Percentiles rank a stretch among this genome's conserved stretches.
phyloP scores from a whole-genome alignment of 805 yeast species.

The Kluyveromyces dobzhanskii region DNA sequence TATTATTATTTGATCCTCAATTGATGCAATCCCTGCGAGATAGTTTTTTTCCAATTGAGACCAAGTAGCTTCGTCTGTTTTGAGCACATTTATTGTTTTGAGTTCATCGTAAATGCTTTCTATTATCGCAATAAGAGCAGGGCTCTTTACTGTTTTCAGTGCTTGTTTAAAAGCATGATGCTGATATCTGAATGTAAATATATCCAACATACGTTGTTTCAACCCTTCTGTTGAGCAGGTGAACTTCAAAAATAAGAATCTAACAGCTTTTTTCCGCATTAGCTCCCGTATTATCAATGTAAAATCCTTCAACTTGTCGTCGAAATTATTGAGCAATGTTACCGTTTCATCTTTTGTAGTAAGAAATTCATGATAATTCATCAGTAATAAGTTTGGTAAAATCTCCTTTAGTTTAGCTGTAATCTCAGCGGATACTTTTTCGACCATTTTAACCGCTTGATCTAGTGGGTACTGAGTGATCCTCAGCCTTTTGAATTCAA shows the following conservation, averaged over 20 bases:
- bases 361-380: constrained; percentile 35
- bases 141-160: constrained; percentile 17
- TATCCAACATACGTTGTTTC: constrained; percentile 36
- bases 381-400: constrained; percentile 37
- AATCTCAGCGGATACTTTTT: constrained; percentile 53
- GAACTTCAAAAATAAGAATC: constrained; percentile 56
- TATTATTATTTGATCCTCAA: constrained; percentile 40
- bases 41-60: constrained; percentile 33
- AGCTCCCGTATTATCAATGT: constrained; percentile 64
- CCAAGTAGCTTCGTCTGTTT: constrained; percentile 30
- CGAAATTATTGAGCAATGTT: constrained; percentile 37
- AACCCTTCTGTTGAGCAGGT: constrained; percentile 35
- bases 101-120: constrained; percentile 36
- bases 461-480: constrained; percentile 53
- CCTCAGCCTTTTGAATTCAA: constrained; percentile 56
- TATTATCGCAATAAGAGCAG: constrained; percentile 26
- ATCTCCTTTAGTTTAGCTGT: constrained; percentile 36
- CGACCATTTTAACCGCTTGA: constrained; percentile 58
- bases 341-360: constrained; percentile 30
- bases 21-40: constrained; percentile 32
- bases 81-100: constrained; percentile 8
- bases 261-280: constrained; percentile 63
- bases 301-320: constrained; percentile 53
- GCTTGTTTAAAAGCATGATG: constrained; percentile 45
- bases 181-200: constrained; percentile 39